phyloP scores from a whole-genome alignment of 495 filamentous ascomycete genomes.

The Physcia stellaris region DNA sequence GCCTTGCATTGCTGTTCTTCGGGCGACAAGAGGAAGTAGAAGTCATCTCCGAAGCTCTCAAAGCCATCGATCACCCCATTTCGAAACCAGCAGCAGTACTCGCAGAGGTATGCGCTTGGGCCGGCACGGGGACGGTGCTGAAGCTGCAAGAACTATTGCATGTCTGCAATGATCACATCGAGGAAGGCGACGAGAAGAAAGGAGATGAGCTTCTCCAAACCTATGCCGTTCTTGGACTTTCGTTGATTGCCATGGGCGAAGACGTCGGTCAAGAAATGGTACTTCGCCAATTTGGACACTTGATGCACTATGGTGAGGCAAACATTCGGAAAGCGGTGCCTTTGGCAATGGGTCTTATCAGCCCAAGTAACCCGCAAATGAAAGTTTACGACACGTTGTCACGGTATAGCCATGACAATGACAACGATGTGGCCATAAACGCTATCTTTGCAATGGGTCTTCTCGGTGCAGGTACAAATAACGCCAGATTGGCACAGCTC shows the following conservation, averaged over 20 bases:
- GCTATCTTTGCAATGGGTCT: slow-evolving; percentile 99
- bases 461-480: slow-evolving; percentile 93
- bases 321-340: slow-evolving; percentile 95
- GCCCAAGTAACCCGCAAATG: slow-evolving; percentile 98
- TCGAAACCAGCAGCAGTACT: slow-evolving; percentile 79
- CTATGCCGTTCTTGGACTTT: slow-evolving; percentile 89
- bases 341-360: slow-evolving; percentile 92
- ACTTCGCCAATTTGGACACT: slow-evolving; percentile 86
- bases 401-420: slow-evolving; percentile 97
- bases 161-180: slow-evolving; percentile 94
- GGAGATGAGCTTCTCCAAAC: slow-evolving; percentile 87
- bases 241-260: slow-evolving; percentile 94
- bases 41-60: slow-evolving; percentile 84
- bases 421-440: slow-evolving; percentile 96
- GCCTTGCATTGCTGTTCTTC: slow-evolving; percentile 87
- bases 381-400: slow-evolving; percentile 98
- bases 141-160: slow-evolving; percentile 94
- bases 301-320: slow-evolving; percentile 98
- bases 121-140: slow-evolving; percentile 88
- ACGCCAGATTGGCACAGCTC: slow-evolving; percentile 88
- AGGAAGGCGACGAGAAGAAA: slow-evolving; percentile 80
- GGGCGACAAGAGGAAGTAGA: slow-evolving; percentile 96
- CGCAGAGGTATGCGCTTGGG: slow-evolving; percentile 93
- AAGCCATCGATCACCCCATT: slow-evolving; percentile 92
- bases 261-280: slow-evolving; percentile 99